Evolutionary conservation across 345 rosid species (phyloP), one percentile per base, ranked within the genome.

Genomic region (Eucalyptus victrix): DNA sequence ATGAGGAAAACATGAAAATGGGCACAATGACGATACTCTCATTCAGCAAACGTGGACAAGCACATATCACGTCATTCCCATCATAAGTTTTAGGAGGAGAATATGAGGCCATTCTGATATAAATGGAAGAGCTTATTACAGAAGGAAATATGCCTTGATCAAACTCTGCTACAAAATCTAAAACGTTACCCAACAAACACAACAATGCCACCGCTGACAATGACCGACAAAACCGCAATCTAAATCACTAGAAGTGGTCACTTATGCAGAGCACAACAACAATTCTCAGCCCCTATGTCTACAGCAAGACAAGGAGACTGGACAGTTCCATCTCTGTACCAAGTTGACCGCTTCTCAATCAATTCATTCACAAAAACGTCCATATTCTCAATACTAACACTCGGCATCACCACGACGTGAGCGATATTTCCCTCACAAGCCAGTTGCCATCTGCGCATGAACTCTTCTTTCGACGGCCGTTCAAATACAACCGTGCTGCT

Each of bases 401-500:
- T 97, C 23, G 98, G 99, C 98, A 97, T 97, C 88, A 97, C 99
- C 91, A 97, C 98, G 18, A 95, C 97, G 87, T 97, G 99, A 54
- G 99, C 95, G 50, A 94, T 97, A 89, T 92, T 94, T 16, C 99
- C 97, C 90, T 97, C 94, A 91, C 99, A 97, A 89, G 98, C 99
- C 7, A 97, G 96, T 91, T 97, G 99, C 98, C 99, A 97, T 91
- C 95, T 93, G 32, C 98, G 96, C 24, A 95, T 94, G 90, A 97
- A 97, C 80, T 96, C 97, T 91, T 97, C 99, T 53, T 97, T 99
- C 3, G 83, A 88, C 8, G 98, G 99, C n/a, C 98, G 95, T 92
- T 97, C 98, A 87, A 97, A 97, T 56, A 97, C 99, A 51, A 97
- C 98, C 0, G 99, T 97, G 94, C 98, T 96, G 93, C 98, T 97